A percentile compares a stretch with the other conserved stretches of the same genome.
Evolutionary conservation across 208 protist genomes (phyloP).

Genomic region (Tritrichomonas foetus): DNA sequence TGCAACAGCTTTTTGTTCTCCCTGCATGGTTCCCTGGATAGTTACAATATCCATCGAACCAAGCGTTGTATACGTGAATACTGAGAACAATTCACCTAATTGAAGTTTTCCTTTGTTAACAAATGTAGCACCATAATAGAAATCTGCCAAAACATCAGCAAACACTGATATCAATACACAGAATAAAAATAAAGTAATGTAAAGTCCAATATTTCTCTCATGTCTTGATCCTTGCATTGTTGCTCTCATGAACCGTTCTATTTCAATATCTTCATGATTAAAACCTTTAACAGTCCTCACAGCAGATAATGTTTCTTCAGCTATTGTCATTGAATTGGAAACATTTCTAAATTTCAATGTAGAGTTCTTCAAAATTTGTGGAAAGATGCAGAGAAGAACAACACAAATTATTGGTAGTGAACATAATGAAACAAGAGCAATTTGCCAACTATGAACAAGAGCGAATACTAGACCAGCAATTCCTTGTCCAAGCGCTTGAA

Average conservation of each 20-base stretch:
- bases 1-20: conserved; percentile 15
- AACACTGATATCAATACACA: background rate
- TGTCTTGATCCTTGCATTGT: background rate
- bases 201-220: background rate
- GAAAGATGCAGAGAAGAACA: background rate
- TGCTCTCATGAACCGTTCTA: background rate
- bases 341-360: background rate
- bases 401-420: background rate
- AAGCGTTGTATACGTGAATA: background rate
- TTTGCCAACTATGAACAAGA: background rate
- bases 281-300: background rate
- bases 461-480: background rate
- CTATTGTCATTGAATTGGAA: background rate
- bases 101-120: background rate
- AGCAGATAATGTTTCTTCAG: background rate
- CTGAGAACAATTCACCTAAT: background rate
- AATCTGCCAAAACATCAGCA: too few relatives aligned
- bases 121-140: background rate
- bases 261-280: background rate
- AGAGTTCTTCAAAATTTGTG: background rate
- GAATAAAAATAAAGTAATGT: background rate
- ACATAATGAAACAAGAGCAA: background rate
- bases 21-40: background rate
- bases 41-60: background rate
- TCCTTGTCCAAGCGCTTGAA: background rate